Evolutionary conservation across 208 protist species (phyloP).

Genomic region (Leptomonas seymouri): DNA sequence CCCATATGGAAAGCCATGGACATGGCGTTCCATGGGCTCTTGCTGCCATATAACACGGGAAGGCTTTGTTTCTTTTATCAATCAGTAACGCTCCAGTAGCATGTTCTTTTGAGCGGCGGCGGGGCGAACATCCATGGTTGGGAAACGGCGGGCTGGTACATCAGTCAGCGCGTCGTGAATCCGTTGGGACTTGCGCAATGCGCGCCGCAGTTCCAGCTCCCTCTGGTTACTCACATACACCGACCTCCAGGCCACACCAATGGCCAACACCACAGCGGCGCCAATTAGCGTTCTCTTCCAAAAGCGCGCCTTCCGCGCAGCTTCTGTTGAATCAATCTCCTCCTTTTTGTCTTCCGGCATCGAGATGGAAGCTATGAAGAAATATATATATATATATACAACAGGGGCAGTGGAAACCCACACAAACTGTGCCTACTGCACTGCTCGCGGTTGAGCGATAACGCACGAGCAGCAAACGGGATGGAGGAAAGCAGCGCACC

Average conservation of each 20-base stretch:
- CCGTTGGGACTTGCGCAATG: conserved; percentile 33
- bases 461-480: too few relatives aligned
- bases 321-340: background rate
- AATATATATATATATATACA: background rate
- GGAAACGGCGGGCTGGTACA: conserved; percentile 59
- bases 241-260: conserved; percentile 46
- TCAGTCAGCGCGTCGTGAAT: conserved; percentile 46
- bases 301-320: conserved; percentile 5
- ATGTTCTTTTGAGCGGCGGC: conserved; percentile 20
- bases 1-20: too few relatives aligned
- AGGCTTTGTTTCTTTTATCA: background rate
- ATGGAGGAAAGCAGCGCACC: too few relatives aligned
- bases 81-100: conserved; percentile 17
- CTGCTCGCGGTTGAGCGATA: too few relatives aligned
- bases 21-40: too few relatives aligned
- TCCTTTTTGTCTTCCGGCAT: background rate
- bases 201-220: conserved; percentile 42
- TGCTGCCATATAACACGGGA: too few relatives aligned
- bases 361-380: background rate
- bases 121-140: conserved; percentile 37
- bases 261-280: conserved; percentile 25
- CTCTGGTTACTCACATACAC: conserved; percentile 69
- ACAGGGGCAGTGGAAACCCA: background rate
- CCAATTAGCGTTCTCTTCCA: conserved; percentile 34
- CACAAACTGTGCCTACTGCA: too few relatives aligned